Conservation (phyloP, 202 grass and related monocot genomes). For the Hordeum pubiflorum region DNA sequence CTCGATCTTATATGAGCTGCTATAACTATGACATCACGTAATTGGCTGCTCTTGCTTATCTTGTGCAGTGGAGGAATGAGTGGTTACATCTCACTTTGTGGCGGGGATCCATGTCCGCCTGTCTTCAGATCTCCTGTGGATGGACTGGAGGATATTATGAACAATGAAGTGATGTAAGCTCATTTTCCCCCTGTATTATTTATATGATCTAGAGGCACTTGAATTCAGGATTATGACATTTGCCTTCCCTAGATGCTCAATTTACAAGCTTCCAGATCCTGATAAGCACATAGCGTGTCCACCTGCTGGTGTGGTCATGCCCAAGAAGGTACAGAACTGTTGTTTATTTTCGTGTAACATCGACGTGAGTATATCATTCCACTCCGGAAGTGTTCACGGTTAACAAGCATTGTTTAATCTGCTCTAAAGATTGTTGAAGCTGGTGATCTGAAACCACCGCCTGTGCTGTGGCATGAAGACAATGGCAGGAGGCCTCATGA, state of each 20-base stretch:
- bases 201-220: neutral
- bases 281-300: slow-evolving; percentile 76
- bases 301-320: slow-evolving; percentile 73
- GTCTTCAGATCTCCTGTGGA: slow-evolving; percentile 85
- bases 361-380: neutral
- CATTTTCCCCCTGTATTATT: slow-evolving; percentile 10
- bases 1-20: neutral
- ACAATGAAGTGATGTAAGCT: slow-evolving; percentile 99
- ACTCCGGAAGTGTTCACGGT: neutral
- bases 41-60: slow-evolving; percentile 10
- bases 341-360: slow-evolving; percentile 19
- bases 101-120: slow-evolving; percentile 75
- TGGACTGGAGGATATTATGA: slow-evolving; percentile 73
- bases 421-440: slow-evolving; percentile 58
- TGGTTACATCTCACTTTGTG: slow-evolving; percentile 81
- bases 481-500: slow-evolving; percentile 63
- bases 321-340: slow-evolving; percentile 65
- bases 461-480: slow-evolving; percentile 92
- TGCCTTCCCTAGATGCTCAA: slow-evolving; percentile 60
- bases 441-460: slow-evolving; percentile 83
- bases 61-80: slow-evolving; percentile 92
- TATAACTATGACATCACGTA: neutral
- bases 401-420: slow-evolving; percentile 21
- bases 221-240: slow-evolving; percentile 25
- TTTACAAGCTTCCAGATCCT: slow-evolving; percentile 88